phyloP scores from a whole-genome alignment of 306 rosid species.

The Hylodesmum podocarpum region DNA sequence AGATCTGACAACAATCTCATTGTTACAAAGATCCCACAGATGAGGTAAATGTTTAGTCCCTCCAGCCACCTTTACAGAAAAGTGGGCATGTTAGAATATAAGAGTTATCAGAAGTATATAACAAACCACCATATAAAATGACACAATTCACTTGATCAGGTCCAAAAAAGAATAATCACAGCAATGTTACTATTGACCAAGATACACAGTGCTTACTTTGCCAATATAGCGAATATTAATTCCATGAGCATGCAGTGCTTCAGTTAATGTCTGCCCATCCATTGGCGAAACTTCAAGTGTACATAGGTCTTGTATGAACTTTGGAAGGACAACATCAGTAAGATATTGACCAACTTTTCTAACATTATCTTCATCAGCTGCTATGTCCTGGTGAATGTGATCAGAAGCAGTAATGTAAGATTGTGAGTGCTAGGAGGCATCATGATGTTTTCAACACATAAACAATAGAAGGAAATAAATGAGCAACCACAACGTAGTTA shows the following conservation, averaged over 20 bases:
- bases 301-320: constrained; percentile 95
- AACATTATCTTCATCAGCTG: constrained; percentile 84
- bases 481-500: not conserved
- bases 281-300: constrained; percentile 98
- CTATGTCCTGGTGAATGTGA: constrained; percentile 67
- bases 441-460: constrained; percentile 12
- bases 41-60: constrained; percentile 96
- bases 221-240: constrained; percentile 95
- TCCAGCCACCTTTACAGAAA: constrained; percentile 69
- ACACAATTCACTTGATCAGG: constrained; percentile 11
- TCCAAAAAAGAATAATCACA: constrained; percentile 5
- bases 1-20: constrained; percentile 92
- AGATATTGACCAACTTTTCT: constrained; percentile 81
- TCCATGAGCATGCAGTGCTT: constrained; percentile 99
- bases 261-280: constrained; percentile 98
- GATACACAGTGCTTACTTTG: constrained; percentile 55
- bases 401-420: constrained; percentile 23
- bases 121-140: constrained; percentile 3
- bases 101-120: not conserved
- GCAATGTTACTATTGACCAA: not conserved
- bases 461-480: not conserved
- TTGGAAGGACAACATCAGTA: constrained; percentile 80
- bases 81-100: constrained; percentile 29
- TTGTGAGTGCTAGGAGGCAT: not conserved
- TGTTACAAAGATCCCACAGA: constrained; percentile 90